Base-by-base conservation (phyloP, 139 green algal species). In the Gonium pectorale region DNA sequence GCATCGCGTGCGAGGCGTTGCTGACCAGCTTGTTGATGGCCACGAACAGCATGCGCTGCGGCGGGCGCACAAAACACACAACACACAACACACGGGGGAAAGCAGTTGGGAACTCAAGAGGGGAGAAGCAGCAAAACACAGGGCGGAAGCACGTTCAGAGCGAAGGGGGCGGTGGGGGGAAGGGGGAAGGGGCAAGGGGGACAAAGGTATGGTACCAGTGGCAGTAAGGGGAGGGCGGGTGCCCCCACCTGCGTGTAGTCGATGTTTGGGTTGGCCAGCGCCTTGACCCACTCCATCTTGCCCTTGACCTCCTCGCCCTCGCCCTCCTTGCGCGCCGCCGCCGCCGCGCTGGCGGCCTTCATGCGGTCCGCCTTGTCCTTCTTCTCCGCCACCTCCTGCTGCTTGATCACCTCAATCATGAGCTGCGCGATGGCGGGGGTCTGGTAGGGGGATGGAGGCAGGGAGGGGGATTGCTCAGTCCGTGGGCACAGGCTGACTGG, bases 361-460 rank as follows among this genome's bases (percentile, higher is more conserved):
- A 66, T 37, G 38, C 54, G 54, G 38, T 81, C 73, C 6, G 73
- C 73, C 73, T 81, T 81, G 0, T 81, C 73, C 73, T 68, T 69
- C 60, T 82, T 82, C 59, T 82, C 75, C 1, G 27, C 27, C 24
- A n/a, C 29, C 59, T 82, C 75, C 59, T 82, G 75, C 75, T 82
- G 59, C 59, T 82, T 82, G 41, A 82, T 82, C n/a, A 82, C 75
- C 56, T 82, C 75, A 82, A 82, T 82, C 75, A 82, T 82, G 5
- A 82, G 75, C 75, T 82, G 75, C 59, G 75, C 75, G 4, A 82
- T 82, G n/a, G 75, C 75, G 41, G 75, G 75, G 0, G 75, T 82
- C 75, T 82, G 75, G n/a, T n/a, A n/a, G n/a, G n/a, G n/a, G n/a
- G n/a, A n/a, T n/a, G n/a, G n/a, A n/a, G n/a, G n/a, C n/a, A n/a